Conservation (phyloP, 2,329 filamentous ascomycete species). For the Nigrospora sphaerica region DNA sequence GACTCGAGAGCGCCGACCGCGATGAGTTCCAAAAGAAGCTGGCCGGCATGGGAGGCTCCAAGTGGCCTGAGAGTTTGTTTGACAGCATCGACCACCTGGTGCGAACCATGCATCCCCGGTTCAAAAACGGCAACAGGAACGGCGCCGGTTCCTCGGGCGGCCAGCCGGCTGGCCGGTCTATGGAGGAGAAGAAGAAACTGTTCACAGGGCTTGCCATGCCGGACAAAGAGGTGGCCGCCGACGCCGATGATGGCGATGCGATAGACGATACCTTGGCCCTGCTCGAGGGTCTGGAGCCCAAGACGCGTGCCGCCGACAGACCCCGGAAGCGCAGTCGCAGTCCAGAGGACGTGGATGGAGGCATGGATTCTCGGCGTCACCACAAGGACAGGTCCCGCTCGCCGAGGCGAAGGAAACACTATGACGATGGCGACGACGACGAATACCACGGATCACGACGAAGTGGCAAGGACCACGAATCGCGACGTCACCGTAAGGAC, state of each 20-base stretch:
- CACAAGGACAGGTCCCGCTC: conserved; percentile 24
- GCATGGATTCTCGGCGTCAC: conserved; percentile 24
- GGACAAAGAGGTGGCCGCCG: conserved; percentile 52
- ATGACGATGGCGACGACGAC: conserved; percentile 21
- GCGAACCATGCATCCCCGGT: conserved; percentile 82
- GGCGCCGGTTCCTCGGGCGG: conserved; percentile 25
- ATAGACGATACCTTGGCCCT: conserved; percentile 92
- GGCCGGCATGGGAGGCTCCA: conserved; percentile 68
- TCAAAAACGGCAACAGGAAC: conserved; percentile 47
- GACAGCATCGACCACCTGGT: conserved; percentile 89
- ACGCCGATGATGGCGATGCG: conserved; percentile 46
- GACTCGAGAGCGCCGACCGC: conserved; percentile 64
- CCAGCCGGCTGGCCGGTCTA: conserved; percentile 30
- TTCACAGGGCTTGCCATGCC: conserved; percentile 87
- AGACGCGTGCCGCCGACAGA: conserved; percentile 38
- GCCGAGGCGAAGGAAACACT: conserved; percentile 23
- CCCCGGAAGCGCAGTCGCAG: conserved; percentile 53
- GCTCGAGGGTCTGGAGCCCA: conserved; percentile 76
- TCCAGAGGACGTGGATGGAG: conserved; percentile 36
- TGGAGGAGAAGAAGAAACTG: conserved; percentile 73
- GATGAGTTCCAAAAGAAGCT: conserved; percentile 71
- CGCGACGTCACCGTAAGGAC: conserved; percentile 16
- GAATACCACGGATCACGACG: conserved; percentile 37
- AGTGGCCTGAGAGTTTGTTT: conserved; percentile 76
- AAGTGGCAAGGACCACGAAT: conserved; percentile 35